Conservation (phyloP, 768 basidiomycete species). For the Russula vinacea region DNA sequence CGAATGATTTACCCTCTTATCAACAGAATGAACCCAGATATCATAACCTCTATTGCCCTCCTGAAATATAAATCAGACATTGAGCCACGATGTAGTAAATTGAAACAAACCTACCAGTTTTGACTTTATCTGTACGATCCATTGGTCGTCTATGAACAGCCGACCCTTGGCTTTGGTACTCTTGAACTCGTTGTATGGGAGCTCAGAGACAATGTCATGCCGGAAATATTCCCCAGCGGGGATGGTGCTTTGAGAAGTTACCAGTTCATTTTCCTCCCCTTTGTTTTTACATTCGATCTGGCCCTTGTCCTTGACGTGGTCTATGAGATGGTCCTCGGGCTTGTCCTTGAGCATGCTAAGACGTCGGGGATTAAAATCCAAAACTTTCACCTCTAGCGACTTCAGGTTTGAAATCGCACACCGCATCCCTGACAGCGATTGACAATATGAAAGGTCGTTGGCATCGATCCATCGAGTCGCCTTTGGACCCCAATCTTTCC, state of each 20-base stretch:
- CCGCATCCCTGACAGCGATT: slow-evolving; percentile 11
- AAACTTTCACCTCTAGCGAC: neutral
- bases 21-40: slow-evolving; percentile 12
- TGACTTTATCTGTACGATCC: slow-evolving; percentile 17
- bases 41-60: neutral
- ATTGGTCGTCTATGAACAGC: slow-evolving; percentile 20
- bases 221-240: slow-evolving; percentile 10
- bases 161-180: neutral
- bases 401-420: slow-evolving; percentile 7
- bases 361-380: slow-evolving; percentile 25
- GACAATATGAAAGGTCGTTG: neutral
- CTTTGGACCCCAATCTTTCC: slow-evolving; percentile 22
- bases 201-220: slow-evolving; percentile 10
- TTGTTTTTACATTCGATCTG: too few relatives aligned
- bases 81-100: neutral
- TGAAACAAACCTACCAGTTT: slow-evolving; percentile 8
- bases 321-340: too few relatives aligned
- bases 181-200: too few relatives aligned
- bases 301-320: too few relatives aligned
- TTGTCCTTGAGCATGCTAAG: too few relatives aligned
- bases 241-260: neutral
- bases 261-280: neutral
- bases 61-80: neutral
- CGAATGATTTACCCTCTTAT: neutral
- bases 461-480: slow-evolving; percentile 14